phyloP scores from a whole-genome alignment of 345 rosid genomes.

The Populus tremula region DNA sequence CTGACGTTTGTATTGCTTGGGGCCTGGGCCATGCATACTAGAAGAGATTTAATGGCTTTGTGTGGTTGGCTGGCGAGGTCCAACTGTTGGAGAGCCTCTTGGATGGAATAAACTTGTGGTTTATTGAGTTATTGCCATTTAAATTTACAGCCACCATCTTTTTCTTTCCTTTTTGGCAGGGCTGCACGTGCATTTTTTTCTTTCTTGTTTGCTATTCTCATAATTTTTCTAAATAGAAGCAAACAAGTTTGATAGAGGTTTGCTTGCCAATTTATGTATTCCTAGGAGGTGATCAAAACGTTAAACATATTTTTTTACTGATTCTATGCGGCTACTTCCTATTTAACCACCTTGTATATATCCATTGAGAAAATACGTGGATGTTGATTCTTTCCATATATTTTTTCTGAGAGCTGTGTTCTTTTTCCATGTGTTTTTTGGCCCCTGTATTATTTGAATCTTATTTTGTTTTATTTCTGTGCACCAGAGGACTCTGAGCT shows the following conservation, averaged over 20 bases:
- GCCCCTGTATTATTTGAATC: not conserved
- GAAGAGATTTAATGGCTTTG: conserved; percentile 27
- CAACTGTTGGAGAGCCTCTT: conserved; percentile 16
- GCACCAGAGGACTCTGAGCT: conserved; percentile 81
- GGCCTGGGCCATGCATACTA: conserved; percentile 21
- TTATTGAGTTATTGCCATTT: conserved; percentile 3
- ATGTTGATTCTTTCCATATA: not conserved
- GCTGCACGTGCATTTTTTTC: not conserved
- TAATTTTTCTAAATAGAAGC: not conserved
- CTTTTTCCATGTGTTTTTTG: not conserved
- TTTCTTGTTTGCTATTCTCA: not conserved
- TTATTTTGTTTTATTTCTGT: conserved; percentile 21
- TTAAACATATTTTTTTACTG: not conserved
- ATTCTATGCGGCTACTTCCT: not conserved
- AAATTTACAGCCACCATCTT: not conserved
- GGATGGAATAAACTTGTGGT: conserved; percentile 24
- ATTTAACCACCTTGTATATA: not conserved
- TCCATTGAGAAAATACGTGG: not conserved
- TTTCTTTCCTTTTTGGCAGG: not conserved
- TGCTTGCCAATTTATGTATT: not conserved
- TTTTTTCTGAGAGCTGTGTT: not conserved
- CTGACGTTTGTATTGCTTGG: conserved; percentile 28
- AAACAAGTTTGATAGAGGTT: not conserved
- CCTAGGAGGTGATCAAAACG: not conserved
- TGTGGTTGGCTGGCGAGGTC: conserved; percentile 24